These are phyloP conservation scores for Chlorella vulgaris DNA, from an alignment of 139 green algal species.

Conservation along the genomic window DNA sequence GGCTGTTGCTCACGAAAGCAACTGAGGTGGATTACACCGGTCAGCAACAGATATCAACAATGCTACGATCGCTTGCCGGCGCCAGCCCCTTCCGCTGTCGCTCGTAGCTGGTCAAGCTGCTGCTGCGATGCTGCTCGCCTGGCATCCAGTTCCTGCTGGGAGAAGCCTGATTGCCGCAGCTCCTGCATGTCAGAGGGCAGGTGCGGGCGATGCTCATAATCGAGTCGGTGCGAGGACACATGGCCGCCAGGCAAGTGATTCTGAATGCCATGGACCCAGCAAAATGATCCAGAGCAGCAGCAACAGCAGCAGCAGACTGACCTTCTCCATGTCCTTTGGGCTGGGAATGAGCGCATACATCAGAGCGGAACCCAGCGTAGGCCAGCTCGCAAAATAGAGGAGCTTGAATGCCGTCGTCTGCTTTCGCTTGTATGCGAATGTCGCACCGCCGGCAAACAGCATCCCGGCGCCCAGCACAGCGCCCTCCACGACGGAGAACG, in stretches of 20 bases:
- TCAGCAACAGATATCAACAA: too few species aligned
- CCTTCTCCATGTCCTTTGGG: slow-evolving; percentile 36
- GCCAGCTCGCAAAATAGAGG: slow-evolving; percentile 42
- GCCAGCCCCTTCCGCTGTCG: slow-evolving; percentile 2
- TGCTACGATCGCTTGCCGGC: too few species aligned
- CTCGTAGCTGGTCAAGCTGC: slow-evolving; percentile 9
- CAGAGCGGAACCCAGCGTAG: slow-evolving; percentile 25
- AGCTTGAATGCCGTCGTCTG: slow-evolving; percentile 25
- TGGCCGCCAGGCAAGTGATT: not conserved
- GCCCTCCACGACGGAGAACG: slow-evolving; percentile 14
- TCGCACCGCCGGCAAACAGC: slow-evolving; percentile 21
- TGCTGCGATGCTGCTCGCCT: not conserved
- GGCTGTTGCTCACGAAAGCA: too few species aligned
- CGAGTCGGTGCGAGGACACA: not conserved
- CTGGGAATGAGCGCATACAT: slow-evolving; percentile 17
- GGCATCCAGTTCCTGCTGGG: slow-evolving; percentile 11
- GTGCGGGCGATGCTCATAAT: not conserved
- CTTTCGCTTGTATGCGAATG: slow-evolving; percentile 40
- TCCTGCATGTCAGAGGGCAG: slow-evolving; percentile 6
- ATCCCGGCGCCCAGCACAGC: slow-evolving; percentile 37
- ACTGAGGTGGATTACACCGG: too few species aligned
- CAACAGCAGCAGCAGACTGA: not conserved
- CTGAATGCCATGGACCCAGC: too few species aligned
- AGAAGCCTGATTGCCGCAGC: slow-evolving; percentile 9
- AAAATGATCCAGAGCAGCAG: not conserved